Conservation (phyloP, 805 yeast genomes). For the Blastobotrys muscicola region DNA sequence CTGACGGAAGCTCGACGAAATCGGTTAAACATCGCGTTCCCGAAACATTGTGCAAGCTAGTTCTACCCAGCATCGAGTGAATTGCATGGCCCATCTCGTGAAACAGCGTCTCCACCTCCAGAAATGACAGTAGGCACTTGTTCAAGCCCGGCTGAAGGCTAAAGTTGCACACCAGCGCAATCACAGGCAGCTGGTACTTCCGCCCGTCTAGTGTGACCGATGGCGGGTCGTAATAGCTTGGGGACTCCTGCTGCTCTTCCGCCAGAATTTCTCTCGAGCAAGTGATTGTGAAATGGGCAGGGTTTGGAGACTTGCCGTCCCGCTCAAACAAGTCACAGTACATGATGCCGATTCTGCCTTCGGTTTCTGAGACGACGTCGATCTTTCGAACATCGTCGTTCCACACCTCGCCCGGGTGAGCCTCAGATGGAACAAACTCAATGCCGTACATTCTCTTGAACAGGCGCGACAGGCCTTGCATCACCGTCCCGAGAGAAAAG, state of each 20-base stretch:
- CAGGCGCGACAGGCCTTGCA: conserved; percentile 69
- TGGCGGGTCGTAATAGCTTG: not conserved
- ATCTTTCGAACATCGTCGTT: conserved; percentile 73
- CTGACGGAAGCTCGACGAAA: conserved; percentile 93
- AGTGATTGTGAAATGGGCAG: conserved; percentile 93
- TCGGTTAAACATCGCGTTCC: conserved; percentile 96
- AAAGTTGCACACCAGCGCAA: conserved; percentile 83
- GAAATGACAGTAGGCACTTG: conserved; percentile 53
- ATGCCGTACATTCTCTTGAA: conserved; percentile 71
- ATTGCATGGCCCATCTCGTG: conserved; percentile 99
- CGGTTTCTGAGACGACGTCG: conserved; percentile 56
- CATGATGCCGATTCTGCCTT: conserved; percentile 65
- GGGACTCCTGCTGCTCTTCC: conserved; percentile 12
- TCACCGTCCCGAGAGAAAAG: conserved; percentile 77
- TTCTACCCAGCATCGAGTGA: conserved; percentile 94
- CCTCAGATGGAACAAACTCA: conserved; percentile 54
- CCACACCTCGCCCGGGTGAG: conserved; percentile 78
- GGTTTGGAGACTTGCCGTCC: conserved; percentile 64
- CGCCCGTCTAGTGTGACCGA: conserved; percentile 29
- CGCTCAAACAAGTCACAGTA: conserved; percentile 84
- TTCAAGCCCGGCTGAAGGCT: conserved; percentile 30
- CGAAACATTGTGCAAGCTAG: conserved; percentile 79
- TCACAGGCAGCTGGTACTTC: conserved; percentile 75
- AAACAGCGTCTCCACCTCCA: conserved; percentile 86
- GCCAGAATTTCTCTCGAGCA: conserved; percentile 67